Evolutionary conservation across 176 grass and related monocot genomes (phyloP).

Genomic region (Paspalum vaginatum): DNA sequence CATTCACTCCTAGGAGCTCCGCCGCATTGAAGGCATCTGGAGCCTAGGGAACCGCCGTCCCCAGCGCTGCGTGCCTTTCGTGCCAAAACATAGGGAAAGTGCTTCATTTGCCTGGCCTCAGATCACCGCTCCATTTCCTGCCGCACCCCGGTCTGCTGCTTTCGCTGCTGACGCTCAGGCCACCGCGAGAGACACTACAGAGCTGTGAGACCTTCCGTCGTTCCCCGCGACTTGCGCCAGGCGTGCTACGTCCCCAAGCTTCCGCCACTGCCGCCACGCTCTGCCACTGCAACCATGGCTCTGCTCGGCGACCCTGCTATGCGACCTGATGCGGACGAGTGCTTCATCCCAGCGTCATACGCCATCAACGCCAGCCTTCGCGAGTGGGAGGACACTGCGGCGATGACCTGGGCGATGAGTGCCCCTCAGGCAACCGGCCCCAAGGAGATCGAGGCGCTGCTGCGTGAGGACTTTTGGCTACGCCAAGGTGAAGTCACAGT

Average conservation of each 20-base stretch:
- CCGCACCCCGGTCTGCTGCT: not conserved
- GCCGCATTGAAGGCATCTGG: too few species aligned
- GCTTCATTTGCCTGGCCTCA: not conserved
- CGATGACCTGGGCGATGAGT: not conserved
- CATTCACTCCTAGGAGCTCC: too few species aligned
- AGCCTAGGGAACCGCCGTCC: too few species aligned
- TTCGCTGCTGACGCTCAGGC: not conserved
- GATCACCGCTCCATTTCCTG: not conserved
- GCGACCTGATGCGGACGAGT: not conserved
- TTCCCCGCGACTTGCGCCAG: not conserved
- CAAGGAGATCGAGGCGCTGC: not conserved
- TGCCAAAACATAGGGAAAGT: not conserved
- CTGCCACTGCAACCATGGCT: not conserved
- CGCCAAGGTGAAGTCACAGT: not conserved
- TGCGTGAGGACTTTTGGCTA: not conserved
- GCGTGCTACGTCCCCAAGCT: not conserved
- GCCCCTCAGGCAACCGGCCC: accelerated
- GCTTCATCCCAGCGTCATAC: not conserved
- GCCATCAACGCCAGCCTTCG: not conserved
- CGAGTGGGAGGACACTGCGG: not conserved
- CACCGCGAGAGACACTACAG: not conserved
- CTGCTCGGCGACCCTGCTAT: not conserved
- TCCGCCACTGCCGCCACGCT: accelerated
- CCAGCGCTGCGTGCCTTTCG: too few species aligned
- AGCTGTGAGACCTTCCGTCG: too few species aligned